Evolutionary conservation across 2,329 filamentous ascomycete genomes (phyloP).

Genomic region (Colletotrichum sojae): DNA sequence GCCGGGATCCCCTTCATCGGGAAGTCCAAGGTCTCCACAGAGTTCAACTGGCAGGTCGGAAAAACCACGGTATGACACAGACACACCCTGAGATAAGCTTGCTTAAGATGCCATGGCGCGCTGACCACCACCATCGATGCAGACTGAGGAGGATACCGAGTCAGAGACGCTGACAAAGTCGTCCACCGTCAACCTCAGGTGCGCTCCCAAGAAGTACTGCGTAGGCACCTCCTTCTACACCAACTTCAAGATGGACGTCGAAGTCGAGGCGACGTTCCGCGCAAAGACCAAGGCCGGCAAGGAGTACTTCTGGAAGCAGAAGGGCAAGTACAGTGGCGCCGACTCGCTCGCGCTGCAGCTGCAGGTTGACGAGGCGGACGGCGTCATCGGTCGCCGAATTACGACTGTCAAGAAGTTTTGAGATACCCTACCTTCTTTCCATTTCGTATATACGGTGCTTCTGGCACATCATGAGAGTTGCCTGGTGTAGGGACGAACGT

Average conservation of each 20-base stretch:
- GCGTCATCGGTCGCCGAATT: background rate
- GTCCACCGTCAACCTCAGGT: constrained; percentile 39
- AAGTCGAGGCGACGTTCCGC: constrained; percentile 38
- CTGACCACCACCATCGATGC: background rate
- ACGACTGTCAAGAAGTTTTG: background rate
- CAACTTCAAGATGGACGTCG: constrained; percentile 40
- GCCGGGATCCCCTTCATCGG: constrained; percentile 33
- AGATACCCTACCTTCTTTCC: background rate
- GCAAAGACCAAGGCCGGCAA: constrained; percentile 35
- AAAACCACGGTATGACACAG: constrained; percentile 20
- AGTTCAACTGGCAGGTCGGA: constrained; percentile 36
- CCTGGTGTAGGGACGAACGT: background rate
- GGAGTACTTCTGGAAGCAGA: constrained; percentile 37
- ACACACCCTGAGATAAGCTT: background rate
- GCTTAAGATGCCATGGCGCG: background rate
- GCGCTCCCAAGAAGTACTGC: constrained; percentile 40
- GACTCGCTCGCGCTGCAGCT: constrained; percentile 38
- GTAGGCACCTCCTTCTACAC: constrained; percentile 40
- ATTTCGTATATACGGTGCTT: background rate
- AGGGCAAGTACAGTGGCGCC: constrained; percentile 35
- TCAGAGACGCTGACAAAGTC: constrained; percentile 34
- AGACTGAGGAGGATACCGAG: constrained; percentile 29
- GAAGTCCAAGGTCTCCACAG: constrained; percentile 14
- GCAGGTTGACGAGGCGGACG: constrained; percentile 37
- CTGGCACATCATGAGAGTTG: background rate